Base-by-base conservation (phyloP, 1,139 yeast genomes). In the Pichia sp. region DNA sequence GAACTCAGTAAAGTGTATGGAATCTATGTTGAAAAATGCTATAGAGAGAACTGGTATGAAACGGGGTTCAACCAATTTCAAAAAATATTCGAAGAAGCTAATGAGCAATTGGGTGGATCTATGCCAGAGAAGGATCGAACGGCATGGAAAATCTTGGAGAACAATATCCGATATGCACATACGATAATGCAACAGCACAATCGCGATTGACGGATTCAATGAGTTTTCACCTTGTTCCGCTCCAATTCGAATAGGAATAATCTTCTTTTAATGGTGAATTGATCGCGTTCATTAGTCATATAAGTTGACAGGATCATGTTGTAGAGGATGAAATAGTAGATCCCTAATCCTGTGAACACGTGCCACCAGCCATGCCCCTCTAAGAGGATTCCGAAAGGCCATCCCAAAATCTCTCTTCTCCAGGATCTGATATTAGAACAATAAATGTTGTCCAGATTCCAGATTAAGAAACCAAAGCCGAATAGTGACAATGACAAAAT, bases 361-460 rank as follows among this genome's bases (percentile, higher is more conserved):
- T 91, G 98, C 98, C 98, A 91, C 97, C 97, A 91, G 14, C 94
- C 96, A 55, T 91, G 98, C 23, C 95, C 83, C 56, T 91, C 98
- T 27, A 91, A 66, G 10, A 91, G 48, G 46, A 86, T 74, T 1
- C 98, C 98, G 40, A 82, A 74, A 2, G 97, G 97, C 65, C 87
- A 72, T 3, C 95, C 94, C n/a, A 77, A 52, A 54, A 70, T 64
- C 3, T 59, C 49, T 46, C 94, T 72, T 56, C 97, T 74, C 27
- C 75, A 56, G 7, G 61, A 47, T 35, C 82, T 72, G 60, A 86
- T 78, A 26, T 60, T 57, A n/a, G 67, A 55, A 56, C 98, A 91
- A 38, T 81, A 69, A 48, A 83, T 86, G 42, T 84, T 85, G 56
- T 88, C 97, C 48, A 85, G 58, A 55, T 86, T 81, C 93, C 97